A percentile compares a stretch with the other conserved stretches of the same genome.
phyloP scores from a whole-genome alignment of 148 eudicot species.

The Spergularia marina region DNA sequence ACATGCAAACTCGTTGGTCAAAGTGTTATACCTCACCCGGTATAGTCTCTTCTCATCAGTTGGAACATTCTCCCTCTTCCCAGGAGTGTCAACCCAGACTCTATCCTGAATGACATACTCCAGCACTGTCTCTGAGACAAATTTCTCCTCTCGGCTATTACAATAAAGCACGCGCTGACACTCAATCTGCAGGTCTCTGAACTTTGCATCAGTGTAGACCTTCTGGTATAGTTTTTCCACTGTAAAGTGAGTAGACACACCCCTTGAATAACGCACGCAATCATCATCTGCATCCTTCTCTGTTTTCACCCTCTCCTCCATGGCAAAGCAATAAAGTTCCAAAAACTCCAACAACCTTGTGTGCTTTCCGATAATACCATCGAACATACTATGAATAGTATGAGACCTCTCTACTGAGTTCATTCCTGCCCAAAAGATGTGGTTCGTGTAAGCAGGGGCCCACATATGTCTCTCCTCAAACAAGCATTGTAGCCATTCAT shows the following conservation, averaged over 20 bases:
- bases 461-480: slow-evolving; percentile 9
- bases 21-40: neutral
- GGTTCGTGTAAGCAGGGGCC: slow-evolving; percentile 6
- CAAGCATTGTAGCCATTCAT: slow-evolving; percentile 14
- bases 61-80: neutral
- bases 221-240: neutral
- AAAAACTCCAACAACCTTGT: neutral
- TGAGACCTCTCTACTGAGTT: neutral
- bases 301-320: slow-evolving; percentile 5
- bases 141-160: neutral
- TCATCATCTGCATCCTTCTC: slow-evolving; percentile 4
- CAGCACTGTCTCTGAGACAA: neutral
- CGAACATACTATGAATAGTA: neutral
- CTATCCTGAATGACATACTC: slow-evolving; percentile 4
- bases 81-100: slow-evolving; percentile 11
- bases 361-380: slow-evolving; percentile 7
- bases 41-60: neutral
- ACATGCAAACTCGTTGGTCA: slow-evolving; percentile 1
- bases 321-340: neutral
- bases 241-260: neutral
- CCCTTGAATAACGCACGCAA: neutral
- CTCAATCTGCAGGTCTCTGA: slow-evolving; percentile 2
- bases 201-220: slow-evolving; percentile 12
- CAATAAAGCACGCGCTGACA: neutral
- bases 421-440: slow-evolving; percentile 9